phyloP scores from a whole-genome alignment of 805 yeast genomes.

The Wickerhamiella brachini region DNA sequence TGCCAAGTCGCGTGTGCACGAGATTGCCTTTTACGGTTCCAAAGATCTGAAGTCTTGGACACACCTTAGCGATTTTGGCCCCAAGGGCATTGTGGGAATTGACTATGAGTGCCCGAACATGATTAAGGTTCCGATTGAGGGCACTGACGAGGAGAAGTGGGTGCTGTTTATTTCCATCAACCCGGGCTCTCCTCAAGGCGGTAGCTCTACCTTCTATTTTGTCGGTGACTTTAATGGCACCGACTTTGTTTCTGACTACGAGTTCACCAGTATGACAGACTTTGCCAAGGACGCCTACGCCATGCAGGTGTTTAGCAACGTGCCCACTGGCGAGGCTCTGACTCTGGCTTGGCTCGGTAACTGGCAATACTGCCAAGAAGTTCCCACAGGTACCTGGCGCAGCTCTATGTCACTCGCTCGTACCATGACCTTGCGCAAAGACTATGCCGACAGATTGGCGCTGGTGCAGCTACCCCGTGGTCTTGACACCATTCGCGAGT shows the following conservation, averaged over 20 bases:
- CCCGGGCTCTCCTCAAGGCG: constrained; percentile 32
- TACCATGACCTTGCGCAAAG: constrained; percentile 2
- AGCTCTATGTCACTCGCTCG: constrained; percentile 25
- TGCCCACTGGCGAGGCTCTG: constrained; percentile 21
- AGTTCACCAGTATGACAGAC: constrained; percentile 24
- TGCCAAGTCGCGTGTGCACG: constrained; percentile 12
- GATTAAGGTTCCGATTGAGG: constrained; percentile 22
- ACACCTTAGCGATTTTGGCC: constrained; percentile 6
- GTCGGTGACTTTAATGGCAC: constrained; percentile 31
- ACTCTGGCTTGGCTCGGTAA: constrained; percentile 33
- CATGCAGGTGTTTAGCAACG: constrained; percentile 25
- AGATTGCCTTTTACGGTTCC: constrained; percentile 12
- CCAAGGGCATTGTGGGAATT: constrained; percentile 20
- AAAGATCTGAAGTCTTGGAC: constrained; percentile 8
- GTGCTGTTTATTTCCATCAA: constrained; percentile 29
- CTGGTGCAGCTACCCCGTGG: constrained; percentile 9
- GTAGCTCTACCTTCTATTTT: constrained; percentile 29
- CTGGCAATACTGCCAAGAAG: constrained; percentile 29
- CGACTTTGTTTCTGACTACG: constrained; percentile 24
- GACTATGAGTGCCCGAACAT: constrained; percentile 33
- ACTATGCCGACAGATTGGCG: constrained; percentile 3
- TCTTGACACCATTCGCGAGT: constrained; percentile 5
- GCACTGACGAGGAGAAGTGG: constrained; percentile 21
- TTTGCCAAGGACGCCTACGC: constrained; percentile 31
- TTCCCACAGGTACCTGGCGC: constrained; percentile 28